Conservation (phyloP, 768 basidiomycete genomes). For the Cyathus striatus region DNA sequence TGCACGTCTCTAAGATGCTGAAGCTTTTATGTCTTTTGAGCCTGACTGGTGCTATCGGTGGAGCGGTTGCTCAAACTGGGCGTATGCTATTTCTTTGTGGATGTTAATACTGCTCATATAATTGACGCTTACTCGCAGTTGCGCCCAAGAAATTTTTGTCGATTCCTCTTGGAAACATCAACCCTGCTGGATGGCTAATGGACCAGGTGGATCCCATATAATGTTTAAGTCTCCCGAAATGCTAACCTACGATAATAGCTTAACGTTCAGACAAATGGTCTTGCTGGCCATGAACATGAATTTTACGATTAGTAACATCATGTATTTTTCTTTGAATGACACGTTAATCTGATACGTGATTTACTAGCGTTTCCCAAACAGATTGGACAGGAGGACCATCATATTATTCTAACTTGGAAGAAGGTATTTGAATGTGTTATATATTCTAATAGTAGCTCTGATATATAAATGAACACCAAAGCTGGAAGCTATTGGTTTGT, state of each 20-base stretch:
- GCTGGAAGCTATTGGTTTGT: conserved; percentile 60
- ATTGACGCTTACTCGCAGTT: conserved; percentile 17
- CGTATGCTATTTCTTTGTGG: conserved; percentile 13
- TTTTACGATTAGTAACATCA: conserved; percentile 36
- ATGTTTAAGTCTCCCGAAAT: background rate
- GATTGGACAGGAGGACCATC: conserved; percentile 38
- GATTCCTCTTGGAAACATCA: conserved; percentile 31
- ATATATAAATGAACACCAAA: conserved; percentile 10
- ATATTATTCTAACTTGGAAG: conserved; percentile 36
- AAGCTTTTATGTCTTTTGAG: too few species aligned
- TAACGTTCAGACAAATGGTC: conserved; percentile 36
- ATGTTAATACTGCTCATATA: background rate
- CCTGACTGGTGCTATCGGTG: background rate
- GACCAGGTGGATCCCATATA: conserved; percentile 26
- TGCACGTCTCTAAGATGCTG: too few species aligned
- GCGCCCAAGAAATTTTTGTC: conserved; percentile 37
- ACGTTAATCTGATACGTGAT: background rate
- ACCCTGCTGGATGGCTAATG: conserved; percentile 36
- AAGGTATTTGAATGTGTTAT: conserved; percentile 23
- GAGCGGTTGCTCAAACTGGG: conserved; percentile 13
- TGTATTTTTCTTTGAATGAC: background rate
- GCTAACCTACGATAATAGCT: conserved; percentile 17
- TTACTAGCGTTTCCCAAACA: conserved; percentile 28
- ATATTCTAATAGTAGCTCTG: background rate
- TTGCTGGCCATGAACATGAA: conserved; percentile 39